Conservation (phyloP, 495 filamentous ascomycete genomes). For the Penicillium nucicola region DNA sequence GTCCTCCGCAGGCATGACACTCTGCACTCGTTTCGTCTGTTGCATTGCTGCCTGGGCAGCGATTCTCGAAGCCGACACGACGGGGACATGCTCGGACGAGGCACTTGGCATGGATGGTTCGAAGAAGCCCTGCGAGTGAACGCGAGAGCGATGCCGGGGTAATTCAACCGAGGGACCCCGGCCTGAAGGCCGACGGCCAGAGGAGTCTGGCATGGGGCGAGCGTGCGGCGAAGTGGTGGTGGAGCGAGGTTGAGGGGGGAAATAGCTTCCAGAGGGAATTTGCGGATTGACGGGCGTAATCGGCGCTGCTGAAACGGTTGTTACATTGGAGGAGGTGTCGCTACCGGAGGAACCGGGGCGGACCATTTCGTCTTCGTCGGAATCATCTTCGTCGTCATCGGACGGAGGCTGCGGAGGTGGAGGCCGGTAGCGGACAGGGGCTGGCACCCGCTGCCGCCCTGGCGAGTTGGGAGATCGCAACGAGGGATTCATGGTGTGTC, state of each 20-base stretch:
- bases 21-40: constrained; percentile 72
- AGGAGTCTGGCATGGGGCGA: constrained; percentile 39
- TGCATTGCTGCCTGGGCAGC: constrained; percentile 91
- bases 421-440: constrained; percentile 13
- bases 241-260: constrained; percentile 37
- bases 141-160: constrained; percentile 46
- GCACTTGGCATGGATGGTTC: constrained; percentile 80
- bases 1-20: constrained; percentile 44
- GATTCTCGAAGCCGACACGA: constrained; percentile 75
- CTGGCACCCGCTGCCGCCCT: constrained; percentile 24
- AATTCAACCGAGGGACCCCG: constrained; percentile 37
- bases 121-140: constrained; percentile 85
- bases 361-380: constrained; percentile 36
- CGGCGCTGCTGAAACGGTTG: constrained; percentile 37
- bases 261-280: constrained; percentile 22
- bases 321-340: constrained; percentile 53
- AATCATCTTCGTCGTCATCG: constrained; percentile 24
- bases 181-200: constrained; percentile 37
- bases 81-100: constrained; percentile 46
- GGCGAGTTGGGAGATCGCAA: constrained; percentile 31
- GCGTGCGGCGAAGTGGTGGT: constrained; percentile 26
- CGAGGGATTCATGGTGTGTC: constrained; percentile 21
- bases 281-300: constrained; percentile 25
- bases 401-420: constrained; percentile 19
- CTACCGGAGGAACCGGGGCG: constrained; percentile 49